These are phyloP conservation scores for Pythium aquatile DNA, from an alignment of 352 stramenopile genomes.

Conservation along the genomic window DNA sequence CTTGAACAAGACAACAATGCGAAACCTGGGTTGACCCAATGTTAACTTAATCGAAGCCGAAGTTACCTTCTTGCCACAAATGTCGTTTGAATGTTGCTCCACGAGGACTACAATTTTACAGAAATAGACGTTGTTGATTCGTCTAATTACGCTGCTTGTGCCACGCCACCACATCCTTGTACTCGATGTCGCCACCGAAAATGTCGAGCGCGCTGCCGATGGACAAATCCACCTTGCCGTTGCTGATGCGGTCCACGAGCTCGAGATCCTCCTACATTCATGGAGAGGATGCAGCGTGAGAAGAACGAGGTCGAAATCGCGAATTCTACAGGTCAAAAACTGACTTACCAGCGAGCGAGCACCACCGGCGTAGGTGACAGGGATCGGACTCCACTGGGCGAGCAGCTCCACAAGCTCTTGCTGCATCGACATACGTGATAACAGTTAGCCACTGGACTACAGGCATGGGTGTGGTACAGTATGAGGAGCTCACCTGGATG, in stretches of 20 bases:
- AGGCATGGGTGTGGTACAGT: too few relatives aligned
- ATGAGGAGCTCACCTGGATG: conserved; percentile 72
- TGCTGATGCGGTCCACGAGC: conserved; percentile 90
- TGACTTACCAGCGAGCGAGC: conserved; percentile 80
- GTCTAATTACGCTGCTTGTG: conserved; percentile 39
- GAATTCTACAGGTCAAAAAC: neutral
- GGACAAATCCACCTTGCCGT: conserved; percentile 96
- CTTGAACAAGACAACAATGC: neutral
- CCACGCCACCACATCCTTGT: conserved; percentile 93
- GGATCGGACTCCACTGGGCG: conserved; percentile 90
- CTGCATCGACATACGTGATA: conserved; percentile 26
- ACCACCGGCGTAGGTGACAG: conserved; percentile 97
- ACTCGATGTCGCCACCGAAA: conserved; percentile 94
- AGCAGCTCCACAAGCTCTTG: conserved; percentile 95
- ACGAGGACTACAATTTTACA: conserved; percentile 1
- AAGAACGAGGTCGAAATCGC: neutral
- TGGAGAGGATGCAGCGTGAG: neutral
- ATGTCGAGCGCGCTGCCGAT: conserved; percentile 98
- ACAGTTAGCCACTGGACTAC: too few relatives aligned
- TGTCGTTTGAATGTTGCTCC: conserved; percentile 3
- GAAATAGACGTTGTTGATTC: conserved; percentile 5
- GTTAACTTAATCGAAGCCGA: neutral
- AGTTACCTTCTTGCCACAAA: neutral
- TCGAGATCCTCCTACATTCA: conserved; percentile 88
- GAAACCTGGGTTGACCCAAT: neutral